Evolutionary conservation across 2,329 filamentous ascomycete genomes (phyloP), one percentile per base, ranked within the genome.

Genomic region (Sclerotinia minor): DNA sequence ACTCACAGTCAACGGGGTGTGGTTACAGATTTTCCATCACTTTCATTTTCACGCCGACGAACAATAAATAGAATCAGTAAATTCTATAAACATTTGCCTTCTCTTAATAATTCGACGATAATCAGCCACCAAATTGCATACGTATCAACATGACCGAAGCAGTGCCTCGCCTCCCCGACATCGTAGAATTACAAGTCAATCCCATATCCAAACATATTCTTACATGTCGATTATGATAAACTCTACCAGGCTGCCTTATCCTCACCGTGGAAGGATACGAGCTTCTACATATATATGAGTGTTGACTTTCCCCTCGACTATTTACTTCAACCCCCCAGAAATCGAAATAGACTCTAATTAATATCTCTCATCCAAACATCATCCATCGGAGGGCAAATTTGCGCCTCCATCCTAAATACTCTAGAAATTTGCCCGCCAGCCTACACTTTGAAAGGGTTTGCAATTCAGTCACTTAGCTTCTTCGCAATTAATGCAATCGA

Each of bases 381-480:
- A 80, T 74, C 61, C n/a, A 80, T 74, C 61, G 75, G 74, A 5
- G 13, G 45, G 15, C 83, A 79, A 69, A 82, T 84, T 41, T 85
- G 82, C 70, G 81, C 81, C 1, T 79, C 77, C 0, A 83, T 84
- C 4, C 76, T 84, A 44, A 80, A 80, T 68, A 79, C 72, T 0
- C 65, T 44, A 2, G 78, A 81, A 24, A 81, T 77, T 1, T 83
- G 82, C 71, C 84, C 82, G 0, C 79, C 82, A 1, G 83, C 82
- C 0, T 84, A 84, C 68, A 84, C 82, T 0, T 76, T 84, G 32
- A 83, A 83, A 67, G 79, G 77, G 3, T 80, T 84, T 29, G 79
- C 81, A 21, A 84, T 84, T 32, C 82, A 84, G 73, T 69, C 84
- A n/a, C 74, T 84, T 3, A 83, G 82, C 71, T 83, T 85, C 75